Evolutionary conservation across 2,329 filamentous ascomycete species (phyloP).

Genomic region (Mycosphaerella sp.): DNA sequence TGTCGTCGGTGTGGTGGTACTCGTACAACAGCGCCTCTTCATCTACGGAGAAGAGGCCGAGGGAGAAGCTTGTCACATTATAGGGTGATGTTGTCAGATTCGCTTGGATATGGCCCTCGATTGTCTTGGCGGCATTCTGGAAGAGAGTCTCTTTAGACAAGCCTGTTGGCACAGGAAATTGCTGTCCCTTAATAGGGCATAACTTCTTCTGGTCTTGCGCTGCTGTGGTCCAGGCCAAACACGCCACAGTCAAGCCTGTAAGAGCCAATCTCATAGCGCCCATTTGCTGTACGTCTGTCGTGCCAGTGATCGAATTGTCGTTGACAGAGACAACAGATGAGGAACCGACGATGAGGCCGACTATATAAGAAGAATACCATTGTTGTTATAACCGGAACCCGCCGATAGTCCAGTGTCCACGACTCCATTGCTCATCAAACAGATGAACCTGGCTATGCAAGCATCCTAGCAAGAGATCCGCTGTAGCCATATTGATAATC

Average conservation of each 20-base stretch:
- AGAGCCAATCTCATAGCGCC: not conserved
- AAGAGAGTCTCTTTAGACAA: slow-evolving; percentile 13
- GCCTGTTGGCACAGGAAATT: slow-evolving; percentile 15
- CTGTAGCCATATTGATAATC: not conserved
- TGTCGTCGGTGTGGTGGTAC: slow-evolving; percentile 16
- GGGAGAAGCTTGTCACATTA: slow-evolving; percentile 21
- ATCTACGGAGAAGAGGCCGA: slow-evolving; percentile 17
- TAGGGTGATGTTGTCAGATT: slow-evolving; percentile 15
- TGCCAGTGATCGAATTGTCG: not conserved
- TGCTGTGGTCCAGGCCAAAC: not conserved
- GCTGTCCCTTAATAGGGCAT: slow-evolving; percentile 22
- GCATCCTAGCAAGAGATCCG: not conserved
- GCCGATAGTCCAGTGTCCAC: not conserved
- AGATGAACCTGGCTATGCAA: not conserved
- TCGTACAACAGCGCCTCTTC: slow-evolving; percentile 15
- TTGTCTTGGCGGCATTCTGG: slow-evolving; percentile 10
- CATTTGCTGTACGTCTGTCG: not conserved
- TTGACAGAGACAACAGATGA: not conserved
- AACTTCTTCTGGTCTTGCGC: slow-evolving; percentile 5
- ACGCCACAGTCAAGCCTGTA: not conserved
- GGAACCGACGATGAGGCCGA: not conserved
- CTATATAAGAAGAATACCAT: not conserved
- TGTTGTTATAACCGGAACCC: too few species aligned
- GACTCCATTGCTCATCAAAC: not conserved
- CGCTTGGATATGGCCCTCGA: slow-evolving; percentile 15